Evolutionary conservation across 2,329 filamentous ascomycete genomes (phyloP).

Genomic region (Teratosphaeria epicoccoides): DNA sequence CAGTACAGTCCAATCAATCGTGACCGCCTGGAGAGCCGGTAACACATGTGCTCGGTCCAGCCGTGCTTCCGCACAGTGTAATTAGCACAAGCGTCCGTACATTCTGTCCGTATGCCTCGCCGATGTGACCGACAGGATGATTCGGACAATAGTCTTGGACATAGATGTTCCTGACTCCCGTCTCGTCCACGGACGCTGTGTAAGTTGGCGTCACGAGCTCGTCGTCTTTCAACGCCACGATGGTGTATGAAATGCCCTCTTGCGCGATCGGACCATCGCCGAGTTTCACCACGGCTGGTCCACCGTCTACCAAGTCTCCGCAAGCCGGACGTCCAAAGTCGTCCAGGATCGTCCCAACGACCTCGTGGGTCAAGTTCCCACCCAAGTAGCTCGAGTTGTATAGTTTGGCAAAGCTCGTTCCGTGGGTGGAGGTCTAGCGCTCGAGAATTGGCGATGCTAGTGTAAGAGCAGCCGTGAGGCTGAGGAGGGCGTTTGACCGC

Average conservation of each 20-base stretch:
- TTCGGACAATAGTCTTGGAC: constrained; percentile 15
- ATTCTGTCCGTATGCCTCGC: constrained; percentile 16
- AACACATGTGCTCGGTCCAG: constrained; percentile 10
- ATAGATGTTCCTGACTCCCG: constrained; percentile 14
- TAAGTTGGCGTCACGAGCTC: constrained; percentile 15
- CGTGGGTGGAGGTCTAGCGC: constrained; percentile 5
- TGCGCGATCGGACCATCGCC: constrained; percentile 14
- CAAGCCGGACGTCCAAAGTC: constrained; percentile 14
- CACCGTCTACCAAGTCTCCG: constrained; percentile 10
- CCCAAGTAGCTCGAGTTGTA: constrained; percentile 13
- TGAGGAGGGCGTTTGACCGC: neutral
- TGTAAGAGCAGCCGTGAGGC: neutral
- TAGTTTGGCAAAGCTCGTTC: constrained; percentile 12
- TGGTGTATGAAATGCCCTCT: constrained; percentile 11
- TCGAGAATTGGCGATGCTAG: neutral
- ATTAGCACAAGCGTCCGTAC: constrained; percentile 15
- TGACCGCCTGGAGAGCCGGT: constrained; percentile 12
- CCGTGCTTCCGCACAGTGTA: constrained; percentile 10
- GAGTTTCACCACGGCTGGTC: constrained; percentile 7
- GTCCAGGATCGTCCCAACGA: constrained; percentile 7
- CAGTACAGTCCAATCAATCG: too few relatives aligned
- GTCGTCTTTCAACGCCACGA: constrained; percentile 13
- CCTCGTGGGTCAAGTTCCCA: constrained; percentile 9
- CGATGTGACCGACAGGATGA: constrained; percentile 16
- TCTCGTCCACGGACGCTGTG: constrained; percentile 15